Conservation (phyloP, 1,284 basidiomycete genomes). For the Xanthoconium separans region DNA sequence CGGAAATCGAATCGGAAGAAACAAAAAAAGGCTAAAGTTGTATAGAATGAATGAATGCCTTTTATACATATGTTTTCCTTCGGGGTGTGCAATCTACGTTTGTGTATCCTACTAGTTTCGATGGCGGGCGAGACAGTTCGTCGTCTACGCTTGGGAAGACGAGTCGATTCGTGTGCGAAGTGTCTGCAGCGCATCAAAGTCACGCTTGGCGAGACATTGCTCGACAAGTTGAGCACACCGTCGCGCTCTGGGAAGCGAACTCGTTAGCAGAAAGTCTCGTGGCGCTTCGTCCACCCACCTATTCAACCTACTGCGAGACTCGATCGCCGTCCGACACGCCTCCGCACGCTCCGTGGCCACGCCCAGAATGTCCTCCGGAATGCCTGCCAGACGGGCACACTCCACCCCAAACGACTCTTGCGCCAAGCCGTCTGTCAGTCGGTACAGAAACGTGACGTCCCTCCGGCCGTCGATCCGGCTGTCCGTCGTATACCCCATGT, state of each 20-base stretch:
- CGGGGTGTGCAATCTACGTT: background rate
- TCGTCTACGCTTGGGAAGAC: conserved; percentile 10
- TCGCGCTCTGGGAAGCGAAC: conserved; percentile 15
- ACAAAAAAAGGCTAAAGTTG: conserved; percentile 40
- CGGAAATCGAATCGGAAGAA: conserved; percentile 57
- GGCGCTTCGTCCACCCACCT: conserved; percentile 38
- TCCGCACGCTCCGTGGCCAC: conserved; percentile 57
- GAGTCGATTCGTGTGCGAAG: conserved; percentile 18
- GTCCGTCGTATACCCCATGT: conserved; percentile 83
- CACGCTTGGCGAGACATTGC: conserved; percentile 23
- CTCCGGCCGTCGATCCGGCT: conserved; percentile 65
- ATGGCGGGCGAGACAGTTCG: background rate
- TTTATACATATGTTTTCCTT: background rate
- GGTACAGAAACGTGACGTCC: conserved; percentile 86
- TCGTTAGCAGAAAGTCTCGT: background rate
- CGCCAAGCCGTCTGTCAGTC: conserved; percentile 69
- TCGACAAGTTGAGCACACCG: conserved; percentile 24
- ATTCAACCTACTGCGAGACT: conserved; percentile 49
- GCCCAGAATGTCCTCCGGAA: conserved; percentile 67
- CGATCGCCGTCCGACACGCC: conserved; percentile 54
- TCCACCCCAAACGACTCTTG: conserved; percentile 86
- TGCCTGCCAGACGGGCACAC: conserved; percentile 82
- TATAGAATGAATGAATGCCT: conserved; percentile 6
- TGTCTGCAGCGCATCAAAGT: conserved; percentile 17
- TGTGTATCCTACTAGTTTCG: too few relatives aligned